A percentile compares a stretch with the other conserved stretches of the same genome.
These are phyloP conservation scores for Tulasnella sp. DNA, from an alignment of 768 basidiomycete genomes.

Conservation along the genomic window DNA sequence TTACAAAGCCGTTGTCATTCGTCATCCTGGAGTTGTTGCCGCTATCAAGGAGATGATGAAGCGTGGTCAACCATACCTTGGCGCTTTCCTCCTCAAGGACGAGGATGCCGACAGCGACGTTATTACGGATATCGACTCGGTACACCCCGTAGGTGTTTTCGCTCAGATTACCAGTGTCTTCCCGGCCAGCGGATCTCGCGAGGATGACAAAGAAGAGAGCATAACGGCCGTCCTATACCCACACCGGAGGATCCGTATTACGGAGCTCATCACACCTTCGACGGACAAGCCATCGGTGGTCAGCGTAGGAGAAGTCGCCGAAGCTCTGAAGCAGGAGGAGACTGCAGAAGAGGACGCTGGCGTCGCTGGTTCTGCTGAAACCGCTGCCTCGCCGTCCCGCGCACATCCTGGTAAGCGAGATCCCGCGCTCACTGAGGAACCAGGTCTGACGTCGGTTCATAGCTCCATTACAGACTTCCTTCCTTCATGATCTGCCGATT, in stretches of 20 bases:
- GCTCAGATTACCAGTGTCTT: slow-evolving; percentile 96
- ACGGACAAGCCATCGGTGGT: slow-evolving; percentile 44
- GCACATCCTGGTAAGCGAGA: slow-evolving; percentile 14
- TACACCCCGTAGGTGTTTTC: slow-evolving; percentile 92
- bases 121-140: slow-evolving; percentile 80
- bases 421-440: background rate
- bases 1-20: slow-evolving; percentile 95
- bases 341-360: slow-evolving; percentile 13
- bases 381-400: slow-evolving; percentile 6
- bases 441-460: slow-evolving; percentile 18
- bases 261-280: slow-evolving; percentile 67
- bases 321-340: slow-evolving; percentile 42
- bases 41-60: slow-evolving; percentile 96
- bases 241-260: slow-evolving; percentile 83
- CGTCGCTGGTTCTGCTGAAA: background rate
- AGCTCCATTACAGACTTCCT: slow-evolving; percentile 75
- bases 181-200: slow-evolving; percentile 51
- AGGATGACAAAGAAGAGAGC: slow-evolving; percentile 73
- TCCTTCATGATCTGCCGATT: slow-evolving; percentile 73
- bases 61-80: slow-evolving; percentile 94
- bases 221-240: slow-evolving; percentile 95
- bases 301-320: slow-evolving; percentile 37
- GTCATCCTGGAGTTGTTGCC: slow-evolving; percentile 83
- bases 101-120: slow-evolving; percentile 88
- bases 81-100: slow-evolving; percentile 94